Conservation (phyloP, 371 early-diverging fungal species). For the Mucor ambiguus region DNA sequence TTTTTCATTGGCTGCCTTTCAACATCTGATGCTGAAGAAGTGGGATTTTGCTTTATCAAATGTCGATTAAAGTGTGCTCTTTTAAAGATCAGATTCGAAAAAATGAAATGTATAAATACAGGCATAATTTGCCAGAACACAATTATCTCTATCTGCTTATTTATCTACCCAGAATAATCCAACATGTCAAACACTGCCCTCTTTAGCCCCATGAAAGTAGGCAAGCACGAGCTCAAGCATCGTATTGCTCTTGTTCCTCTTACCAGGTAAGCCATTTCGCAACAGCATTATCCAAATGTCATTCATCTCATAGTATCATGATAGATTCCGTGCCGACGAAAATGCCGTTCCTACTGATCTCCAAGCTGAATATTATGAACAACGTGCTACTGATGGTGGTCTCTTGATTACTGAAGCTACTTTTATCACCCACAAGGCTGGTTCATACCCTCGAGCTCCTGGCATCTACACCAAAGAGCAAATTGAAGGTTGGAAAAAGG, state of each 20-base stretch:
- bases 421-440: slow-evolving; percentile 42
- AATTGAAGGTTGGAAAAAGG: slow-evolving; percentile 58
- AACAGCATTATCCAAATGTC: too few species aligned
- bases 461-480: slow-evolving; percentile 48
- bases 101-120: background rate
- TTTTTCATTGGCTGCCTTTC: slow-evolving; percentile 1
- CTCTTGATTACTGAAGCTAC: slow-evolving; percentile 63
- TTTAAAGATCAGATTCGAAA: slow-evolving; percentile 3
- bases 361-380: slow-evolving; percentile 55
- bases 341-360: slow-evolving; percentile 46
- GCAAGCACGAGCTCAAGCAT: slow-evolving; percentile 39
- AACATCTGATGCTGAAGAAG: background rate
- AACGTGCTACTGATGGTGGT: slow-evolving; percentile 60
- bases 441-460: slow-evolving; percentile 39
- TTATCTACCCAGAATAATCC: background rate
- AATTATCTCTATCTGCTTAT: background rate
- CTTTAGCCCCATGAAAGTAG: slow-evolving; percentile 12
- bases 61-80: background rate
- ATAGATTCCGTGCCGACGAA: slow-evolving; percentile 40
- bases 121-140: background rate
- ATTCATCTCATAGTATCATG: background rate
- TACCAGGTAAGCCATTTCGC: slow-evolving; percentile 21
- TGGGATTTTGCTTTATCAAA: background rate
- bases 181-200: background rate
- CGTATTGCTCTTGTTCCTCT: slow-evolving; percentile 61